Evolutionary conservation across 1,139 yeast species (phyloP), one percentile per base, ranked within the genome.

Genomic region (Pichia sp.): DNA sequence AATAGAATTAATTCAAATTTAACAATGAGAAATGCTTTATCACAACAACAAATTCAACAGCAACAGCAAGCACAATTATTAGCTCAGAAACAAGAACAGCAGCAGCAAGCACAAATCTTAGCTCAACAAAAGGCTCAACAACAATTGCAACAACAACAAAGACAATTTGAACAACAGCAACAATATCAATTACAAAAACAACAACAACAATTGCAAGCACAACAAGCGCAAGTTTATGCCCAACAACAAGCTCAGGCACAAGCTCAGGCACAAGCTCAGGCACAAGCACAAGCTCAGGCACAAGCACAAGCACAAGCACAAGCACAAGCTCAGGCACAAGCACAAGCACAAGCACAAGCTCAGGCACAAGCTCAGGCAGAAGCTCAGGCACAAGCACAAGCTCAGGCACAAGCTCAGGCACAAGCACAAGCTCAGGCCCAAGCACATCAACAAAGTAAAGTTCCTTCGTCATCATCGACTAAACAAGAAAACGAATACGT

Each of bases 401-500:
- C 42, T 28, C 59, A 58, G 33, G 55, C 39, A 41, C 58, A 50
- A 45, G 48, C 57, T 53, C 53, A 50, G 33, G 25, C 36, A 5
- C 55, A 57, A 44, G 63, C 60, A 42, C 55, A 56, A 13, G 53
- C 48, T 33, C 61, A 56, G 42, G 56, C 52, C 16, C 57, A 58
- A 34, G 57, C 51, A 22, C 59, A 47, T 16, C 53, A 52, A 45
- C 53, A 50, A 27, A 57, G 54, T 22, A 57, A 46, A 34, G 50
- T 42, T 19, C 50, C 46, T 42, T 14, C 42, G 13, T n/a, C 6
- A 27, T 6, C 27, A n/a, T 5, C 13, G 27, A 14, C 30, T 8
- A 16, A 27, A 27, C 42, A 47, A 28, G 60, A 56, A 27, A 55
- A 61, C 16, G 63, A 65, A 18, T 84, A 84, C 60, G 89, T 86